Conservation (phyloP, 169 alveolate genomes). For the Cystoisospora suis region DNA sequence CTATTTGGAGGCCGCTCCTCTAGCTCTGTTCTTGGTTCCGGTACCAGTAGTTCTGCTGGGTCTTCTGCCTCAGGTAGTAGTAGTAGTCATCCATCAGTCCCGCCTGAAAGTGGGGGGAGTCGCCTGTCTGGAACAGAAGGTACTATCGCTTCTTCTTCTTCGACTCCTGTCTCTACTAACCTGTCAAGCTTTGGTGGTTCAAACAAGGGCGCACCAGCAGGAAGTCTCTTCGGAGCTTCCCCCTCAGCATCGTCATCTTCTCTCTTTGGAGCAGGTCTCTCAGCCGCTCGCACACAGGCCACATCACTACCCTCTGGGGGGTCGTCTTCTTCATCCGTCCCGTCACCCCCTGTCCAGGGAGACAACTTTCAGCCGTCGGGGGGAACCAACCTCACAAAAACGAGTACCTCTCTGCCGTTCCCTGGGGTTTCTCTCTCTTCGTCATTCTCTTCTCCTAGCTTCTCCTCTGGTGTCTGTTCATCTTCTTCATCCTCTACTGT, state of each 20-base stretch:
- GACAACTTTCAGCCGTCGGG: neutral
- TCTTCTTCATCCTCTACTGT: neutral
- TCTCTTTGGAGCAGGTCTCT: neutral
- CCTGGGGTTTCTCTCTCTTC: neutral
- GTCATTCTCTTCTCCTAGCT: neutral
- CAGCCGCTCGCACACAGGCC: neutral
- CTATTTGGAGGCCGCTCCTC: neutral
- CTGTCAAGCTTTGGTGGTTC: neutral
- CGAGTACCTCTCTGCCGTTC: neutral
- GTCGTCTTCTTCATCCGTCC: neutral
- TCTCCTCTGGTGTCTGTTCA: neutral
- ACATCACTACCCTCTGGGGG: neutral
- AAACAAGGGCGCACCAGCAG: neutral
- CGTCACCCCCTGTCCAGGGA: neutral
- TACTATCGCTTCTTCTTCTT: neutral
- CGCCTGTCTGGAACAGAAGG: too few relatives aligned
- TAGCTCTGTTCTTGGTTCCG: neutral
- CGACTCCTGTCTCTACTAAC: neutral
- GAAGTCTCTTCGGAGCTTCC: neutral
- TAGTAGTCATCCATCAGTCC: neutral
- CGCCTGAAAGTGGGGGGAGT: too few relatives aligned
- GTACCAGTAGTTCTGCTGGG: neutral
- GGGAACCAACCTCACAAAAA: neutral
- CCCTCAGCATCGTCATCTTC: neutral
- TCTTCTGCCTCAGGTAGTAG: neutral